Evolutionary conservation across 495 filamentous ascomycete genomes (phyloP), one percentile per base, ranked within the genome.

Genomic region (Talaromyces liani): DNA sequence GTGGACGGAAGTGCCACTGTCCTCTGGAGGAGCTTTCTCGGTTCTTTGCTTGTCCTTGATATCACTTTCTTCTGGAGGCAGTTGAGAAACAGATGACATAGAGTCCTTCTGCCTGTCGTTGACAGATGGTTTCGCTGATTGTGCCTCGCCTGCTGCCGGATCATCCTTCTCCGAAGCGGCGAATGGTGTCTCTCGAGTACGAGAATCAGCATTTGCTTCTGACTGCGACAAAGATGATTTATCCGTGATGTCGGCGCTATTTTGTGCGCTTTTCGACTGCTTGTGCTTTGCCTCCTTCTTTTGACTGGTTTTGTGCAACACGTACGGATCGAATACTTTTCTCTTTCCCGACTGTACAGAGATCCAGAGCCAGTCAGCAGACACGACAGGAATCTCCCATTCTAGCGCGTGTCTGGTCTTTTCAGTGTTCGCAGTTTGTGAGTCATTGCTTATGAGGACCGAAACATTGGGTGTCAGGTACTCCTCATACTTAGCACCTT

Each of bases 311-410:
- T 67, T 73, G 60, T 62, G 72, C 14, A 80, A 66, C 9, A 79
- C 58, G 64, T 82, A 82, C 4, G 77, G 69, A n/a, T 76, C 74
- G 53, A 85, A 84, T 14, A 79, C 70, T 58, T 84, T 79, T 65
- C 70, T 79, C 62, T 80, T 74, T n/a, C 82, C 82, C 39, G 67
- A 70, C 56, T 77, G 73, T n/a, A 97, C 84, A 67, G 88, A 93
- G 57, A 86, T 83, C 85, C 88, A 92, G 3, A 98, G 77, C 94
- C 94, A 98, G 14, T 86, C 85, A 4, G 82, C 82, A 6, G 80
- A 85, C 20, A 98, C 89, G 2, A 91, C 85, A 25, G 92, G 89
- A 7, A 97, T 87, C 12, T 82, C 81, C 79, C 91, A 90, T 64
- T 84, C 78, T 25, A 81, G 64, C 1, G 92, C 90, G 73, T 90